Evolutionary conservation across 2,329 filamentous ascomycete genomes (phyloP), one percentile per base, ranked within the genome.

Genomic region (Neofusicoccum ribis): DNA sequence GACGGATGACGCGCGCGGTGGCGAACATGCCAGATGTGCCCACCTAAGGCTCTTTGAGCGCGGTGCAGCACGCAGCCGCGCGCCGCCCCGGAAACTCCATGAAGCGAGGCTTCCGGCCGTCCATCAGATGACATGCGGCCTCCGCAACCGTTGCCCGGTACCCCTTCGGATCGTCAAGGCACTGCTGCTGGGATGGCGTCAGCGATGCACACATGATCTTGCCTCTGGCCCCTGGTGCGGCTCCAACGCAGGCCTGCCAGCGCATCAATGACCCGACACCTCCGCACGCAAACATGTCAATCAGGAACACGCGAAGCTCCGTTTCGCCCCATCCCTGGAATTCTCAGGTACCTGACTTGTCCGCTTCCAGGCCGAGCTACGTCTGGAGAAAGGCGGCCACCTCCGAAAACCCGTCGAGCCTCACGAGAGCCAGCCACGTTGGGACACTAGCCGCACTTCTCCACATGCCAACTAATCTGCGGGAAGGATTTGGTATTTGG

Each of bases 161-260:
- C 20, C 14, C 50, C n/a, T 20, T 23, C 36, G 52, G 14, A 59
- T 46, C 54, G n/a, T n/a, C 43, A 36, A 37, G 31, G 15, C 39
- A n/a, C 31, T 31, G 14, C 54, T 34, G 15, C 56, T 60, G 43
- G n/a, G 41, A 46, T 60, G 27, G 56, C 56, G 56, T 60, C 56
- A 59, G 27, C 54, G 27, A 17, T 7, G 27, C 39, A 59, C 54
- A 60, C 56, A 60, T 47, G 43, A 60, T 60, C 56, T 60, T 60
- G 56, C 41, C 56, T 59, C n/a, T 46, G 20, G 56, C 56, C 56
- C 56, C 52, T 58, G 56, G 47, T 60, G 56, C 56, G 56, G 56
- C 56, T 60, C 56, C 56, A 47, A 60, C 56, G 56, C 56, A 60
- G 15, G 56, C 43, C 56, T 34, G 56, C 56, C 56, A 60, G 23